Percentiles rank a stretch among this genome's conserved stretches.
These are phyloP conservation scores for Aspergillus oerlinghausenensis DNA, from an alignment of 2,329 filamentous ascomycete species.

Conservation along the genomic window DNA sequence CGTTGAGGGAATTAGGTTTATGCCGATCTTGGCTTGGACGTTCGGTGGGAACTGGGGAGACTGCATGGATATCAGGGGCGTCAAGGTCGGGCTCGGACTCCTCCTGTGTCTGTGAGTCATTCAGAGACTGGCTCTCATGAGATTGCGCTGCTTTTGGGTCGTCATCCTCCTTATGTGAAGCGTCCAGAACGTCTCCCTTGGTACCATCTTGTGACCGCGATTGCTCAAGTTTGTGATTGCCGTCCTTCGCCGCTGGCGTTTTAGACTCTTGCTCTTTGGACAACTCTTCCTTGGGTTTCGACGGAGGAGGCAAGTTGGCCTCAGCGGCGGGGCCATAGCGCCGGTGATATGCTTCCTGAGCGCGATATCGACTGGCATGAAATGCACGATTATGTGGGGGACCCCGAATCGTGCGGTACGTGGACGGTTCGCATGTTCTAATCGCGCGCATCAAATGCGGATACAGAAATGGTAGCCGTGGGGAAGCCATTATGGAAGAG, in stretches of 20 bases:
- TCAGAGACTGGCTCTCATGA: constrained; percentile 7
- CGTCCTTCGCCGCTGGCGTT: constrained; percentile 9
- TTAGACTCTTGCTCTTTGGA: constrained; percentile 11
- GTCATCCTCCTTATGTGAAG: constrained; percentile 7
- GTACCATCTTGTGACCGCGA: constrained; percentile 8
- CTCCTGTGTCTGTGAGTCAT: constrained; percentile 20
- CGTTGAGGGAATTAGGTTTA: constrained; percentile 2
- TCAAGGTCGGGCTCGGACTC: constrained; percentile 17
- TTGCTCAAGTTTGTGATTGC: constrained; percentile 9
- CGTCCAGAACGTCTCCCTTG: constrained; percentile 7
- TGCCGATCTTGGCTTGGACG: constrained; percentile 11
- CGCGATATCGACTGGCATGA: constrained; percentile 31
- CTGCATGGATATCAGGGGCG: constrained; percentile 9
- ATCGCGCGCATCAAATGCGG: constrained; percentile 60
- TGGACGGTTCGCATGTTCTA: constrained; percentile 45
- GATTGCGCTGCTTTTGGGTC: constrained; percentile 13
- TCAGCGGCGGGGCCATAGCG: constrained; percentile 45
- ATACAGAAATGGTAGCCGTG: constrained; percentile 64
- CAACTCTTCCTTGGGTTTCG: constrained; percentile 26
- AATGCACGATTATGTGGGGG: constrained; percentile 27
- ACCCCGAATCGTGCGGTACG: constrained; percentile 41
- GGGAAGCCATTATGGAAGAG: constrained; percentile 52
- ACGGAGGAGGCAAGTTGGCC: constrained; percentile 36
- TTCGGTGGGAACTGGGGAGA: constrained; percentile 11
- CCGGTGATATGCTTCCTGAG: constrained; percentile 40